Conservation (phyloP, 208 protist genomes). For the Leishmania turanica region DNA sequence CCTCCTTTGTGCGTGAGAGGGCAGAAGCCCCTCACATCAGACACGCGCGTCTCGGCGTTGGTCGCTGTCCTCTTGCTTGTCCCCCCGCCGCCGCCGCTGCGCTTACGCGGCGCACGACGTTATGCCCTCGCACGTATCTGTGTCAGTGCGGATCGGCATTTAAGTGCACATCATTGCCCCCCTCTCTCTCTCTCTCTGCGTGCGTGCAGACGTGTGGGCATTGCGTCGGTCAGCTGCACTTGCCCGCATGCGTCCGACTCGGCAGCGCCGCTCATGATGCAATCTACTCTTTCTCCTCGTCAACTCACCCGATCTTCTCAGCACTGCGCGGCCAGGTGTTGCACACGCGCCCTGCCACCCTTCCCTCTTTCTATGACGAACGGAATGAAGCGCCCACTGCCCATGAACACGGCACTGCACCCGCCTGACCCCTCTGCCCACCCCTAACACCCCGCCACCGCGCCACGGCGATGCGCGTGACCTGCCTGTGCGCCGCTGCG, state of each 20-base stretch:
- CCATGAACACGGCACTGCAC: neutral
- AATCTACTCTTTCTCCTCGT: neutral
- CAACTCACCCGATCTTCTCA: neutral
- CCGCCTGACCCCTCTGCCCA: neutral
- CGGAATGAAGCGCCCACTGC: neutral
- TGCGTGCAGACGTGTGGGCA: neutral
- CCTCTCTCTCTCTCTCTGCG: neutral
- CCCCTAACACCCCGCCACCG: too few relatives aligned
- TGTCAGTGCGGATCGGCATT: neutral
- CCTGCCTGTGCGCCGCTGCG: constrained; percentile 39
- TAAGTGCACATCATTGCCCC: neutral
- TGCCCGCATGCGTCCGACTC: neutral
- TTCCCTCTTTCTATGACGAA: too few relatives aligned
- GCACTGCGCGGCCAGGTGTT: neutral
- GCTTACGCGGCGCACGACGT: neutral
- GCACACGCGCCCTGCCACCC: neutral
- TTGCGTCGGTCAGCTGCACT: neutral
- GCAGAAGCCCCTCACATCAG: neutral
- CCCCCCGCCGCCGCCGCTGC: too few relatives aligned
- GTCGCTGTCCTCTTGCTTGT: too few relatives aligned
- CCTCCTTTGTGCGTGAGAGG: neutral
- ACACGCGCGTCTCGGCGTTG: neutral
- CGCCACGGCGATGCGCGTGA: constrained; percentile 34
- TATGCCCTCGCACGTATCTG: neutral
- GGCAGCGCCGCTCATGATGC: neutral